Percentiles rank a stretch among this genome's conserved stretches.
These are phyloP conservation scores for Pulveroboletus sp. DNA, from an alignment of 768 basidiomycete species.

Conservation along the genomic window DNA sequence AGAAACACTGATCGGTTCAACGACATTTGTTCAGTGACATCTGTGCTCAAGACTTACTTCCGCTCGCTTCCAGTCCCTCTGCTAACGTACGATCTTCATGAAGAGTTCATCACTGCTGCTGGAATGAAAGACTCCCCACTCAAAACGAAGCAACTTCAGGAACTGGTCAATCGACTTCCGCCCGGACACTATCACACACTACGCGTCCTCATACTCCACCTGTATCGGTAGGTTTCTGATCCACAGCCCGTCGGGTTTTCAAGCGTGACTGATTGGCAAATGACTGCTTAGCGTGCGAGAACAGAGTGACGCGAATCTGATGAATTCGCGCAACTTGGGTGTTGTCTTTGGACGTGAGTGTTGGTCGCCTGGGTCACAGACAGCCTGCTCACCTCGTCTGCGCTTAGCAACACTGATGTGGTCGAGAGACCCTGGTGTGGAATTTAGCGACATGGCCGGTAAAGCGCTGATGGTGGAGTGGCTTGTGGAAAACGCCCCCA, in stretches of 20 bases:
- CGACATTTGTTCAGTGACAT: constrained; percentile 95
- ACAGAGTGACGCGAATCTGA: constrained; percentile 71
- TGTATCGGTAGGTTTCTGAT: constrained; percentile 58
- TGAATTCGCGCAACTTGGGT: constrained; percentile 93
- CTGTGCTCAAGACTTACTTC: constrained; percentile 96
- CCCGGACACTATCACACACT: constrained; percentile 85
- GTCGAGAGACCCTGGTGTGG: constrained; percentile 77
- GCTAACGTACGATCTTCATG: constrained; percentile 86
- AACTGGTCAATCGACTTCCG: constrained; percentile 74
- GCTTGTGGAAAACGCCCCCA: constrained; percentile 84
- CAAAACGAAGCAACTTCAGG: constrained; percentile 58
- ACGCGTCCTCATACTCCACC: constrained; percentile 76
- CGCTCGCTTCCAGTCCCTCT: constrained; percentile 87
- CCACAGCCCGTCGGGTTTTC: background rate
- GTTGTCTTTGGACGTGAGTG: constrained; percentile 97
- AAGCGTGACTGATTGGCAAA: background rate
- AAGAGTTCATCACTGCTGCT: constrained; percentile 78
- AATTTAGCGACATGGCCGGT: constrained; percentile 97
- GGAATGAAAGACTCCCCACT: constrained; percentile 57
- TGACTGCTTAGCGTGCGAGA: constrained; percentile 47
- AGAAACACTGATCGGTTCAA: constrained; percentile 86
- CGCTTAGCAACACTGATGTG: constrained; percentile 85
- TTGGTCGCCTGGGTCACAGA: background rate
- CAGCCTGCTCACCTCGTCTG: background rate
- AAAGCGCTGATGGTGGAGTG: constrained; percentile 92